Evolutionary conservation across 1,284 basidiomycete genomes (phyloP).

Genomic region (Apiotrichum veenhuisii): DNA sequence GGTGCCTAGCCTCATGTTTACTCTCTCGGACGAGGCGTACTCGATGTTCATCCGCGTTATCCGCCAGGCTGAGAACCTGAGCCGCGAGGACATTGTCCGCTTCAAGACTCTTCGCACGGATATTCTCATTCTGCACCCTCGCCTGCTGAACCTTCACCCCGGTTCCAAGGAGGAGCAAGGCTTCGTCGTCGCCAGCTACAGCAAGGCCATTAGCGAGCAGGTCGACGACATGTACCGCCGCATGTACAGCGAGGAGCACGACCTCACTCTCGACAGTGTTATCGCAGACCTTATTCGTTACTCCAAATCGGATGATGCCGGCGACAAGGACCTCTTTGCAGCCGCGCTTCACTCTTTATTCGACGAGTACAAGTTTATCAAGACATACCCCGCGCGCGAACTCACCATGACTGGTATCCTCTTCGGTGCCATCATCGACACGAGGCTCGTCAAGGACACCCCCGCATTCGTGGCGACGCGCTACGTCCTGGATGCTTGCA

Average conservation of each 20-base stretch:
- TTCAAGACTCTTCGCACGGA: slow-evolving; percentile 90
- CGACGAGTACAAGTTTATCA: slow-evolving; percentile 99
- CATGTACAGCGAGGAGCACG: slow-evolving; percentile 84
- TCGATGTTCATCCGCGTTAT: slow-evolving; percentile 86
- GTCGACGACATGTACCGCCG: slow-evolving; percentile 94
- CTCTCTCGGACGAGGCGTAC: slow-evolving; percentile 62
- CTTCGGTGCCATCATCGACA: slow-evolving; percentile 94
- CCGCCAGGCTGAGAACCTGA: slow-evolving; percentile 57
- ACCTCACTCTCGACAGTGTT: slow-evolving; percentile 90
- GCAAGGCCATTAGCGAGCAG: slow-evolving; percentile 83
- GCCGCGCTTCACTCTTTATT: slow-evolving; percentile 99
- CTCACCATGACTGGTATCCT: slow-evolving; percentile 93
- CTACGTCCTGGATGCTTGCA: slow-evolving; percentile 91
- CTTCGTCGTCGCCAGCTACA: slow-evolving; percentile 81
- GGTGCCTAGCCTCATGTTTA: slow-evolving; percentile 55
- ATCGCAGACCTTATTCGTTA: slow-evolving; percentile 79
- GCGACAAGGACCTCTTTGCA: slow-evolving; percentile 94
- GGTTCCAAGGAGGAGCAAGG: slow-evolving; percentile 86
- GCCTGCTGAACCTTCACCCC: slow-evolving; percentile 92
- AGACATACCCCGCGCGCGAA: slow-evolving; percentile 90
- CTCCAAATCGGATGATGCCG: slow-evolving; percentile 74
- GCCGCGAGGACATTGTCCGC: slow-evolving; percentile 71
- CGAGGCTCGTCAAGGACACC: slow-evolving; percentile 88
- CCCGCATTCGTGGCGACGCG: slow-evolving; percentile 95
- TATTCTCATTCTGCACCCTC: slow-evolving; percentile 92